Evolutionary conservation across 1,284 basidiomycete species (phyloP), one percentile per base, ranked within the genome.

Genomic region (Bondarzewia mesenterica): DNA sequence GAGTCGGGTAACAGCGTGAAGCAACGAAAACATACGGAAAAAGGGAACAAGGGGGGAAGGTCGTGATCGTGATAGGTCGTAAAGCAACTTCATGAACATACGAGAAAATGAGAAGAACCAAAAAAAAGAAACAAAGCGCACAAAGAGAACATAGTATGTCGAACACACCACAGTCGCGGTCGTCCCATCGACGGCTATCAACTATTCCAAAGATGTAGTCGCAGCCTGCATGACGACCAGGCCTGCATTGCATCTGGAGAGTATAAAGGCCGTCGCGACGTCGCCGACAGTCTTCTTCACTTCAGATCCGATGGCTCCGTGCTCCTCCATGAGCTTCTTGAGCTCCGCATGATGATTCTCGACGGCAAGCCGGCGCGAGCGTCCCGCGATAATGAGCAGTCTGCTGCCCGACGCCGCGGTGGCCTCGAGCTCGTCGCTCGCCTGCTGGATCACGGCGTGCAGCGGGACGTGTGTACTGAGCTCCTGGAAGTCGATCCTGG

Each of bases 251-350:
- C 72, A 70, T 2, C 80, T 76, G 1, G 76, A 71, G 6, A 84
- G 71, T 14, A 90, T 77, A 60, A 89, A 76, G 23, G 81, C 80
- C 16, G 82, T 78, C 10, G 80, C 85, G n/a, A 85, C 78, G 62
- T 92, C 88, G 3, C 90, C 90, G 40, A 92, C 72, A 4, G 89
- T 89, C 74, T 87, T 87, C 61, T 77, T 73, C 51, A 91, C 78
- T 56, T 83, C 80, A 16, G 65, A 55, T 2, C 70, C 70, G 8
- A 80, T 64, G 27, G 60, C 66, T 39, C 72, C 70, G 56, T 76
- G 66, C 58, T 80, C 76, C 20, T 79, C 74, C 63, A 85, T 72
- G 18, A 91, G 60, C 51, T 72, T 68, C 51, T 78, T 78, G 46
- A 91, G 60, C 67, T 93, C 90, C 42, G 57, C 56, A 8, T 68